These are phyloP conservation scores for Neospermospora avenae DNA, from an alignment of 2,329 filamentous ascomycete species.

Conservation along the genomic window DNA sequence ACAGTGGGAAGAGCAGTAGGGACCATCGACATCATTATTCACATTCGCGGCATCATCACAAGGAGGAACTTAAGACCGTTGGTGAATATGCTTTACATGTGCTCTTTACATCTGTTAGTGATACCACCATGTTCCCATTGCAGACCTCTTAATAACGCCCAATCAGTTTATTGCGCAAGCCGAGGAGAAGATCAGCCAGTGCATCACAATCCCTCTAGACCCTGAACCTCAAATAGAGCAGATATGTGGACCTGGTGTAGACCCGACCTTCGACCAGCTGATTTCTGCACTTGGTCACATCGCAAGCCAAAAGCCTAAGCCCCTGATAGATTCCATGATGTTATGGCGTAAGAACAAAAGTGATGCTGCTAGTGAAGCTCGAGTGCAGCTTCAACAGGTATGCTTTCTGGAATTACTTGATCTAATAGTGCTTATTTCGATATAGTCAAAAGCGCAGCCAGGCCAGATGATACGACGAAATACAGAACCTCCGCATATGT, in stretches of 20 bases:
- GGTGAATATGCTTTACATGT: conserved; percentile 97
- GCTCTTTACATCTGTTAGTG: conserved; percentile 80
- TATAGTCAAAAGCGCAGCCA: conserved; percentile 25
- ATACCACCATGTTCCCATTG: conserved; percentile 6
- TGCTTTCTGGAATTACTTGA: neutral
- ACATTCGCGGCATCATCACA: conserved; percentile 59
- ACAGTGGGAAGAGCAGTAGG: conserved; percentile 66
- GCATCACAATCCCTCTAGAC: conserved; percentile 74
- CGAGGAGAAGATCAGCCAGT: conserved; percentile 93
- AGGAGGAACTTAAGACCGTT: conserved; percentile 84
- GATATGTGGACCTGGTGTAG: conserved; percentile 86
- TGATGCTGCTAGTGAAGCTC: conserved; percentile 74
- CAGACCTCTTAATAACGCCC: conserved; percentile 34
- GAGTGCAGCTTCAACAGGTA: conserved; percentile 53
- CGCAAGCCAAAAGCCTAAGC: conserved; percentile 88
- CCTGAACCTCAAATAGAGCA: conserved; percentile 81
- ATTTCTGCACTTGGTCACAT: conserved; percentile 93
- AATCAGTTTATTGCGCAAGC: conserved; percentile 84
- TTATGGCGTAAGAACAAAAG: conserved; percentile 96
- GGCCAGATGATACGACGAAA: conserved; percentile 61
- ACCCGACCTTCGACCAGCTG: conserved; percentile 88
- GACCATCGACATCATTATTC: conserved; percentile 69
- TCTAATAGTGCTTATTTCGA: conserved; percentile 1
- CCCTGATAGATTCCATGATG: conserved; percentile 96
- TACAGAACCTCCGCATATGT: conserved; percentile 57